Evolutionary conservation across 345 rosid species (phyloP).

Genomic region (Salix arbutifolia): DNA sequence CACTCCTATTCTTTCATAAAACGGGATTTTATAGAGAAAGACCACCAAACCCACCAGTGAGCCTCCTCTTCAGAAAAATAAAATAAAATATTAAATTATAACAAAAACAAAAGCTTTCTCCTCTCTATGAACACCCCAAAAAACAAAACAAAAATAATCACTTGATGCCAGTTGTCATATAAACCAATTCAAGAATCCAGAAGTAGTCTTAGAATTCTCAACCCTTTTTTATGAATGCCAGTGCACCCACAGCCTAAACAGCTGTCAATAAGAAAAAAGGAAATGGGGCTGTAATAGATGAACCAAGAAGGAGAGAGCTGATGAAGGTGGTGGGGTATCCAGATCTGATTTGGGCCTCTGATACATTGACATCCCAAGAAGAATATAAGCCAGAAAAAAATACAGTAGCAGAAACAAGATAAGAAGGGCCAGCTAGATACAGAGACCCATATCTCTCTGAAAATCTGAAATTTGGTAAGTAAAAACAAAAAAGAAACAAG

Average conservation of each 20-base stretch:
- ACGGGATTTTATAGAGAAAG: constrained; percentile 31
- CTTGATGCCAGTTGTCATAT: constrained; percentile 11
- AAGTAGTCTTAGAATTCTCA: background rate
- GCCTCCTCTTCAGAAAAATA: constrained; percentile 24
- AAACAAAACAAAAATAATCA: background rate
- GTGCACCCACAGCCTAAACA: constrained; percentile 13
- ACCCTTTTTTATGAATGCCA: background rate
- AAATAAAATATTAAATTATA: no score
- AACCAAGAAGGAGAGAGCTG: background rate
- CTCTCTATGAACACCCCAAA: background rate
- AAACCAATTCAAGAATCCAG: background rate
- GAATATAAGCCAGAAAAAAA: background rate
- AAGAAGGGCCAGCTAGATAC: constrained; percentile 33
- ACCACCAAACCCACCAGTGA: constrained; percentile 55
- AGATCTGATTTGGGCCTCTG: constrained; percentile 39
- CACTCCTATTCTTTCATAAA: background rate
- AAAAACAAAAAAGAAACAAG: background rate
- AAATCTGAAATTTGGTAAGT: constrained; percentile 1
- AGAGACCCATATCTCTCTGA: constrained; percentile 41
- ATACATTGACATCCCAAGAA: constrained; percentile 32
- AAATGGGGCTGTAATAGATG: background rate
- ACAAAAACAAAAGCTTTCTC: background rate
- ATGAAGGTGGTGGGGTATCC: constrained; percentile 16
- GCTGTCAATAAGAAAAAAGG: constrained; percentile 3
- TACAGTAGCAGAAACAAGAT: background rate